Evolutionary conservation across 2,329 filamentous ascomycete species (phyloP).

Genomic region (Trichoderma polysporum): DNA sequence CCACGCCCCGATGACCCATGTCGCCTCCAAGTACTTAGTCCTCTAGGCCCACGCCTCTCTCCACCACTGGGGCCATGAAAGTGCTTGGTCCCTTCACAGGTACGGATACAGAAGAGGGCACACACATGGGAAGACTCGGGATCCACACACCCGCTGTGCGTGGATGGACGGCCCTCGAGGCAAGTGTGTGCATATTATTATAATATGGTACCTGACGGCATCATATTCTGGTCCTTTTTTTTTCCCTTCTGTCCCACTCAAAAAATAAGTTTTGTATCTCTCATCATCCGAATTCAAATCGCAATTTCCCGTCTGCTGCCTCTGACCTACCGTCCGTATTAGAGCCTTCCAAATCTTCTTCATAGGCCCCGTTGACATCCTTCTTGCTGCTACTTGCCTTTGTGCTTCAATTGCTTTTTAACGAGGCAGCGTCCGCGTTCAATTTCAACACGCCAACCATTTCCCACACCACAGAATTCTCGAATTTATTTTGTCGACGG

Average conservation of each 20-base stretch:
- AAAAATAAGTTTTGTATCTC: background rate
- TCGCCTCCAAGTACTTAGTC: background rate
- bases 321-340: background rate
- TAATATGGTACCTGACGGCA: conserved; percentile 12
- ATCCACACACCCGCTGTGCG: conserved; percentile 1
- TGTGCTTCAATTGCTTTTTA: background rate
- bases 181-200: conserved; percentile 4
- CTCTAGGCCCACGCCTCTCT: background rate
- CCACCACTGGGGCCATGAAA: background rate
- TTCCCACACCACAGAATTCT: background rate
- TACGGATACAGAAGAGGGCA: conserved; percentile 2
- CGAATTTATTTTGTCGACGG: background rate
- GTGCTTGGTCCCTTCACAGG: conserved; percentile 1
- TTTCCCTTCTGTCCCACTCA: background rate
- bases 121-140: background rate
- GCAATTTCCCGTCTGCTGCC: background rate
- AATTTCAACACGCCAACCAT: background rate
- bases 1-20: background rate
- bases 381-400: background rate
- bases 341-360: background rate
- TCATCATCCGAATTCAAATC: background rate
- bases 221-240: conserved; percentile 6
- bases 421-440: background rate
- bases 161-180: background rate
- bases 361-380: background rate